Conservation (phyloP, 345 rosid genomes). For the Pistacia integerrima region DNA sequence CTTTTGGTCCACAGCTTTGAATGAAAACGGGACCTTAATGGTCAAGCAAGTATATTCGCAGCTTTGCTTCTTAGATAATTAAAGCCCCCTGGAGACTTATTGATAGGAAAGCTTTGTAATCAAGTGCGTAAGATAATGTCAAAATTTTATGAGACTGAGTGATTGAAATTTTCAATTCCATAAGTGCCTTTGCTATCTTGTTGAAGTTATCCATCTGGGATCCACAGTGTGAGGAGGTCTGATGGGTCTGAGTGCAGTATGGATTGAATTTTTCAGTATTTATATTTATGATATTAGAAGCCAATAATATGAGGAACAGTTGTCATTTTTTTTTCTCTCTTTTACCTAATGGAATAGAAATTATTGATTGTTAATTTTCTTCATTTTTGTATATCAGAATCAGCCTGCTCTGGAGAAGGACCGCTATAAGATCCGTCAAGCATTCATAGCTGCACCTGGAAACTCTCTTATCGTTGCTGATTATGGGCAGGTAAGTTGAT, state of each 20-base stretch:
- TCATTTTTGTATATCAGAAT: conserved; percentile 50
- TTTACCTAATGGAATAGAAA: neutral
- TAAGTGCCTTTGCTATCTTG: neutral
- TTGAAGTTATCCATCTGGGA: neutral
- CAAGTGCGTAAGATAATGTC: neutral
- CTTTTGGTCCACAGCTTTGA: conserved; percentile 9
- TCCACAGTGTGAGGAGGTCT: neutral
- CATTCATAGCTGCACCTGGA: conserved; percentile 91
- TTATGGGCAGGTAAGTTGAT: conserved; percentile 83
- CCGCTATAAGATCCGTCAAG: conserved; percentile 94
- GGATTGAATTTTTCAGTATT: neutral
- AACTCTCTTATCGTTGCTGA: conserved; percentile 96
- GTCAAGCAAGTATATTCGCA: conserved; percentile 1
- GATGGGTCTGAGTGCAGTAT: neutral
- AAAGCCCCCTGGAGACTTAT: neutral
- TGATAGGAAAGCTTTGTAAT: neutral
- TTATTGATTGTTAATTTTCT: neutral
- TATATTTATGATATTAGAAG: neutral
- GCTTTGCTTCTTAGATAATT: neutral
- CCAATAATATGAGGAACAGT: neutral
- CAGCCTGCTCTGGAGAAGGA: conserved; percentile 99
- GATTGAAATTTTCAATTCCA: conserved; percentile 11
- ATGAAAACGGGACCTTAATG: neutral
- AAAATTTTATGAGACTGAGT: neutral
- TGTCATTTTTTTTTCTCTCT: neutral